Evolutionary conservation across 2,329 filamentous ascomycete genomes (phyloP).

Genomic region (Pseudophaeomoniella oleicola): DNA sequence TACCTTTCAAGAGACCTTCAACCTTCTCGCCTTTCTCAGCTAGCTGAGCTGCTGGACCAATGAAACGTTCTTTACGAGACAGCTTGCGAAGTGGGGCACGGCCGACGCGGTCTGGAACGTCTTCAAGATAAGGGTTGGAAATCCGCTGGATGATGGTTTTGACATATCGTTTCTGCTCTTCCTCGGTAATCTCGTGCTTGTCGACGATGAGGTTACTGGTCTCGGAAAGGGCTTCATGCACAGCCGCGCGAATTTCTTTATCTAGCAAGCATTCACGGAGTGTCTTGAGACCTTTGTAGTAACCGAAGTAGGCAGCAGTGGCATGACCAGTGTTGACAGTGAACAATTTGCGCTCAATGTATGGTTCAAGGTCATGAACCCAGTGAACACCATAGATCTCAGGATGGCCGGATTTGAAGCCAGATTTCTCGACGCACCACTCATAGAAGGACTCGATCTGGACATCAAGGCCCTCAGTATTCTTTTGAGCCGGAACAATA

Average conservation of each 20-base stretch:
- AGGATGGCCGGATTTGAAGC: slow-evolving; percentile 60
- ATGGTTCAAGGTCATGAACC: slow-evolving; percentile 81
- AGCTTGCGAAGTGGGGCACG: slow-evolving; percentile 91
- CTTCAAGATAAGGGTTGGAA: slow-evolving; percentile 68
- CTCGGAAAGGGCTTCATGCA: slow-evolving; percentile 67
- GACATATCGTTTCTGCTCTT: slow-evolving; percentile 75
- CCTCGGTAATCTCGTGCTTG: slow-evolving; percentile 65
- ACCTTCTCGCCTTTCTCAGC: slow-evolving; percentile 65
- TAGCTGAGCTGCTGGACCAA: slow-evolving; percentile 79
- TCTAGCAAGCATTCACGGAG: slow-evolving; percentile 83
- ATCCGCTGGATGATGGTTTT: slow-evolving; percentile 86
- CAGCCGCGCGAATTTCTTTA: slow-evolving; percentile 61
- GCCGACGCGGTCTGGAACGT: slow-evolving; percentile 87
- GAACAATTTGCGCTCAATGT: slow-evolving; percentile 98
- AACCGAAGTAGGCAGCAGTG: slow-evolving; percentile 88
- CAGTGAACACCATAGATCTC: slow-evolving; percentile 80
- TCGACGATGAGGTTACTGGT: slow-evolving; percentile 72
- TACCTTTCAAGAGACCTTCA: slow-evolving; percentile 60
- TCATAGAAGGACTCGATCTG: slow-evolving; percentile 98
- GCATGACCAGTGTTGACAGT: slow-evolving; percentile 98
- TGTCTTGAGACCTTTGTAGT: slow-evolving; percentile 70
- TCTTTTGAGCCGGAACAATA: slow-evolving; percentile 84
- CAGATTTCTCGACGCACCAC: slow-evolving; percentile 86
- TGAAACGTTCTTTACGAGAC: slow-evolving; percentile 86
- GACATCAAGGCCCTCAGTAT: slow-evolving; percentile 69